phyloP scores from a whole-genome alignment of 257 asterid species.

The Fraxinus anomala region DNA sequence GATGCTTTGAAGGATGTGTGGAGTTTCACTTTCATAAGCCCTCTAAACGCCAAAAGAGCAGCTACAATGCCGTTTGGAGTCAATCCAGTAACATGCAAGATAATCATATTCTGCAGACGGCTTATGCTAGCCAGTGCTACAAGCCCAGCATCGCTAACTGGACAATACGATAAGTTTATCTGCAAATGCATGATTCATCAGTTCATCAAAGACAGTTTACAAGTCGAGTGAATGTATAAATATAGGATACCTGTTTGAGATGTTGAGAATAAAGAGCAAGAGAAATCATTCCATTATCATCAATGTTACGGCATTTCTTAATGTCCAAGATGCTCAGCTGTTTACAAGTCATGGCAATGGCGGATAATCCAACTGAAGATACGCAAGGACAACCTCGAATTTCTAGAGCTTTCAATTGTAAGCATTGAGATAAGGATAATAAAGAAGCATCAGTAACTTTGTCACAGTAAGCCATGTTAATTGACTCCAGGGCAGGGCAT shows the following conservation, averaged over 20 bases:
- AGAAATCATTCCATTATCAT: slow-evolving; percentile 36
- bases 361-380: slow-evolving; percentile 35
- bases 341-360: slow-evolving; percentile 34
- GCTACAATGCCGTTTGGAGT: slow-evolving; percentile 36
- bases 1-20: slow-evolving; percentile 26
- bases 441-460: slow-evolving; percentile 34
- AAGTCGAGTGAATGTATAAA: not conserved
- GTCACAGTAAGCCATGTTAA: slow-evolving; percentile 40
- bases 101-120: slow-evolving; percentile 31
- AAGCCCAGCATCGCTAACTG: slow-evolving; percentile 39
- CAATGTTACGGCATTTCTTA: slow-evolving; percentile 37
- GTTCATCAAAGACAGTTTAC: not conserved
- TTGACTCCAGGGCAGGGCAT: slow-evolving; percentile 35
- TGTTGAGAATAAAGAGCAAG: slow-evolving; percentile 34
- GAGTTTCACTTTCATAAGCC: slow-evolving; percentile 37
- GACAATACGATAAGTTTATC: slow-evolving; percentile 39
- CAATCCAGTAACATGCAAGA: slow-evolving; percentile 32
- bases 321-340: slow-evolving; percentile 32
- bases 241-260: slow-evolving; percentile 34
- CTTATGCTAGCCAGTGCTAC: slow-evolving; percentile 33
- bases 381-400: slow-evolving; percentile 42
- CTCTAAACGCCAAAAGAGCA: slow-evolving; percentile 33
- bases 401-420: slow-evolving; percentile 30
- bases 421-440: slow-evolving; percentile 26
- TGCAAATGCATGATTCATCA: slow-evolving; percentile 14